Evolutionary conservation across 1,284 basidiomycete species (phyloP), one percentile per base, ranked within the genome.

Genomic region (Leccinum insolens): DNA sequence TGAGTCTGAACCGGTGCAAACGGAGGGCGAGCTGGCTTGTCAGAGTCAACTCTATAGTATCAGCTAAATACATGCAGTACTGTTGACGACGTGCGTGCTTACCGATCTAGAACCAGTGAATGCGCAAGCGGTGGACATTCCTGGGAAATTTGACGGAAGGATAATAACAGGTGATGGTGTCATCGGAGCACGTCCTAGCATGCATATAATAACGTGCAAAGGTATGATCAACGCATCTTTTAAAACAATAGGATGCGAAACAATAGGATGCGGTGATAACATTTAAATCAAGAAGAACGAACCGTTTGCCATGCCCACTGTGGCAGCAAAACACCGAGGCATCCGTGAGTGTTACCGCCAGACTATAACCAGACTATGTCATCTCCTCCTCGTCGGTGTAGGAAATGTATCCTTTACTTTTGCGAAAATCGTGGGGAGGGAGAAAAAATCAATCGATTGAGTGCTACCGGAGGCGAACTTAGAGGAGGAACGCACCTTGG

Each of bases 341-440:
- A 52, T 52, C 11, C n/a, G 20, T 5, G 49, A 57, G 25, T 28
- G 7, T 57, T 58, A 9, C 15, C 7, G 25, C 41, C 31, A 31
- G 31, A 31, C 31, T 31, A 31, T 31, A 31, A 31, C 31, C 31
- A 31, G 31, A 31, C 31, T 31, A 31, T 65, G 81, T 76, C 82
- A 84, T 89, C 65, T 91, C 91, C 68, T 92, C 91, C 59, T 92
- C 90, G 25, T 34, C 92, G 4, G 91, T 91, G 76, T 93, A 90
- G 4, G 90, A 91, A 63, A 94, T 86, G 74, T 88, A 85, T 73
- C 89, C 92, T 77, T 92, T 92, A 76, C 90, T 92, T 82, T 93
- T 93, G 74, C 92, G n/a, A 59, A 41, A 37, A n/a, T 61, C 34
- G 28, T 58, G 9, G 3, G 20, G 61, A 4, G 46, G 25, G 12